These are phyloP conservation scores for Ceratobasidium sp. DNA, from an alignment of 1,284 basidiomycete species.

Conservation along the genomic window DNA sequence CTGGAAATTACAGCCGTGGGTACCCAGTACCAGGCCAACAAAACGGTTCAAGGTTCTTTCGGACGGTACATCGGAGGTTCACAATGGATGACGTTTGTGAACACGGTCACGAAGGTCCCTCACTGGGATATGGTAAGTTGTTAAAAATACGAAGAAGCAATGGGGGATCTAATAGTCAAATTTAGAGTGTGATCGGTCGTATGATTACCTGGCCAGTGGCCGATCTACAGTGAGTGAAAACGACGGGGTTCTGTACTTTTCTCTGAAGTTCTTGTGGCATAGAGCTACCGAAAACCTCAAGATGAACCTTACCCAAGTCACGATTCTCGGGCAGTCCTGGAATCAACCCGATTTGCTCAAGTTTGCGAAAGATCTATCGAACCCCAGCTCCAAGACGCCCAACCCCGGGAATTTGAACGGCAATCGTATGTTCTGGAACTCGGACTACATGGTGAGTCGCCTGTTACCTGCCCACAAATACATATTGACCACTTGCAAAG, in stretches of 20 bases:
- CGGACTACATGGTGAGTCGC: constrained; percentile 82
- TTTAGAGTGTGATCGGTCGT: constrained; percentile 46
- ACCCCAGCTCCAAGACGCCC: too few relatives aligned
- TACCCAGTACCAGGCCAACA: constrained; percentile 44
- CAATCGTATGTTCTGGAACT: constrained; percentile 64
- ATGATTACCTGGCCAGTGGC: constrained; percentile 46
- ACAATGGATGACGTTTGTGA: constrained; percentile 46
- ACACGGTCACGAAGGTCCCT: constrained; percentile 36
- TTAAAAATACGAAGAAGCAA: not conserved
- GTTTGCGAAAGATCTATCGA: constrained; percentile 35
- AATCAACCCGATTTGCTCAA: constrained; percentile 22
- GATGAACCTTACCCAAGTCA: constrained; percentile 46
- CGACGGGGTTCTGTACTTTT: not conserved
- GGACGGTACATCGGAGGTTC: constrained; percentile 18
- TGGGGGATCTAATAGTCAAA: not conserved
- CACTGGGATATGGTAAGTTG: constrained; percentile 49
- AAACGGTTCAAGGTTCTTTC: constrained; percentile 23
- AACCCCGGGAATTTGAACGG: too few relatives aligned
- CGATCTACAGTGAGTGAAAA: constrained; percentile 46
- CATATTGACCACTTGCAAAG: constrained; percentile 57
- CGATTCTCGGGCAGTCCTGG: constrained; percentile 45
- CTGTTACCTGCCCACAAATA: too few relatives aligned
- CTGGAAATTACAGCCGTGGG: constrained; percentile 45
- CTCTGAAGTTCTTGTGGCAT: not conserved
- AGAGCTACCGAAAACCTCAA: constrained; percentile 46